Conservation (phyloP, 129 eudicot genomes). For the Oenanthe sinensis region DNA sequence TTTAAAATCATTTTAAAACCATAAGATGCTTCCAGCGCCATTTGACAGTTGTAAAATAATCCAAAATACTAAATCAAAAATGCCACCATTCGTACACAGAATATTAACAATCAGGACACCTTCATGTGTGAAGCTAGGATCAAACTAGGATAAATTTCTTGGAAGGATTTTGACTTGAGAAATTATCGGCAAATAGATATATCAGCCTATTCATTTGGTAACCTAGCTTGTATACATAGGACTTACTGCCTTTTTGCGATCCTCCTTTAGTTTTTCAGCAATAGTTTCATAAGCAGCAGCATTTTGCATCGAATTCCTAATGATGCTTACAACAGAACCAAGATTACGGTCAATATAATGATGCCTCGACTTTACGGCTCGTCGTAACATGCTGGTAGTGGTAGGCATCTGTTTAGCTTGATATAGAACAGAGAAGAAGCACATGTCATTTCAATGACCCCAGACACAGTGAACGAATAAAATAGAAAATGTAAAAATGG, state of each 20-base stretch:
- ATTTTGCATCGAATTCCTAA: slow-evolving; percentile 41
- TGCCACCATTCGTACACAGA: background rate
- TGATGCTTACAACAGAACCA: slow-evolving; percentile 43
- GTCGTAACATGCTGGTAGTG: slow-evolving; percentile 33
- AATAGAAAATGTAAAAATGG: background rate
- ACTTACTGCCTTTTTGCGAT: slow-evolving; percentile 32
- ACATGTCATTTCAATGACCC: slow-evolving; percentile 7
- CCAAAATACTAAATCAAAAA: background rate
- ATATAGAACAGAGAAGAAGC: background rate
- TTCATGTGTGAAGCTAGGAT: background rate
- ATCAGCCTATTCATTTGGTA: background rate
- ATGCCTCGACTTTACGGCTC: slow-evolving; percentile 34
- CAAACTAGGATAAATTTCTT: background rate
- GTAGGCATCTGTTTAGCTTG: slow-evolving; percentile 74
- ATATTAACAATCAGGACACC: background rate
- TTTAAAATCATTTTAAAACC: background rate
- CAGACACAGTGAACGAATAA: background rate
- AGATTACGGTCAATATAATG: slow-evolving; percentile 53
- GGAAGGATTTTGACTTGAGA: background rate
- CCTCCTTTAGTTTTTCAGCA: slow-evolving; percentile 32
- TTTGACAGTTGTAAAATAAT: background rate
- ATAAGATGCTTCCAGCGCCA: background rate
- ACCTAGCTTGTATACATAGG: background rate
- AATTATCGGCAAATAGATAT: background rate
- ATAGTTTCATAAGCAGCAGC: slow-evolving; percentile 41